These are phyloP conservation scores for Dryas drummondii DNA, from an alignment of 306 rosid species.

Conservation along the genomic window DNA sequence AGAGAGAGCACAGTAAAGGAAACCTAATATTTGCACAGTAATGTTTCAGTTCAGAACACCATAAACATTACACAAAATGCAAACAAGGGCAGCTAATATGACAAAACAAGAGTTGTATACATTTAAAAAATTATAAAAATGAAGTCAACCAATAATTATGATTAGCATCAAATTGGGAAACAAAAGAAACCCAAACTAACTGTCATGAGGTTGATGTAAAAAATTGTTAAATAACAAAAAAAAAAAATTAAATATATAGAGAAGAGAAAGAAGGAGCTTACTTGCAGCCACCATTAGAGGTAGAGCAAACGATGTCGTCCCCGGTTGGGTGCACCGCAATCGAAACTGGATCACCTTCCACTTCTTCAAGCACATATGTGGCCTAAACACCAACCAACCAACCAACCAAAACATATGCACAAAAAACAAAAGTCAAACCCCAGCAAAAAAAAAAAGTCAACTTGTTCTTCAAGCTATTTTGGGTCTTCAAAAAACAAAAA, in stretches of 20 bases:
- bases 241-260: neutral
- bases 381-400: slow-evolving; percentile 29
- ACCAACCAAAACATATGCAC: slow-evolving; percentile 3
- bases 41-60: neutral
- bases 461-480: neutral
- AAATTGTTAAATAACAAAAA: neutral
- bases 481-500: neutral
- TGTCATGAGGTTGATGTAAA: neutral
- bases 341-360: slow-evolving; percentile 75
- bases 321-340: slow-evolving; percentile 85
- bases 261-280: slow-evolving; percentile 37
- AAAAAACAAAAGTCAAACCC: neutral
- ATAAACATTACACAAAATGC: neutral
- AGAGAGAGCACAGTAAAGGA: too few relatives aligned
- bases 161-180: neutral
- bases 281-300: slow-evolving; percentile 90
- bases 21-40: too few relatives aligned
- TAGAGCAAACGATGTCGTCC: slow-evolving; percentile 74
- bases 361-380: slow-evolving; percentile 73
- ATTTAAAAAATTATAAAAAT: neutral
- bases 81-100: neutral
- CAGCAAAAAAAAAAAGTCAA: neutral
- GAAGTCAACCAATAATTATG: neutral
- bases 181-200: neutral
- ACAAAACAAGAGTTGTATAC: neutral